A percentile compares a stretch with the other conserved stretches of the same genome.
These are phyloP conservation scores for Oehlia diaphana DNA, from an alignment of 192 early-diverging fungal genomes.

Conservation along the genomic window DNA sequence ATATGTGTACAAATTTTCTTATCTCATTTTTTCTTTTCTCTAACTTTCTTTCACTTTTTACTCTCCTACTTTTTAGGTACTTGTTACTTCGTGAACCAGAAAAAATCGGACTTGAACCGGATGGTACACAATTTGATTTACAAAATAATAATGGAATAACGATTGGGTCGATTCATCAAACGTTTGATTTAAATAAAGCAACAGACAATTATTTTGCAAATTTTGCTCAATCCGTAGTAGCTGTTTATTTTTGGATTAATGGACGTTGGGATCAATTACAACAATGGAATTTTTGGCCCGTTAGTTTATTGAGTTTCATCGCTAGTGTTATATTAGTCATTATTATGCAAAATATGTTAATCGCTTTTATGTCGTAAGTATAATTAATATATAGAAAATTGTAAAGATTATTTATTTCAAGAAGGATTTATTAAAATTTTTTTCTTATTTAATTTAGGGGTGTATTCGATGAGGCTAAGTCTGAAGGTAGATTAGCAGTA, in stretches of 20 bases:
- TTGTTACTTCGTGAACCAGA: background rate
- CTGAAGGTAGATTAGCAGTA: background rate
- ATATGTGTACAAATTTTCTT: background rate
- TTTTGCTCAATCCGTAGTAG: background rate
- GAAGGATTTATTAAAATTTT: background rate
- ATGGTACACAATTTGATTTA: background rate
- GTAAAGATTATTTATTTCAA: background rate
- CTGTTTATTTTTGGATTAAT: constrained; percentile 17
- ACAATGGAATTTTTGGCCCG: constrained; percentile 22
- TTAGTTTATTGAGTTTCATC: background rate
- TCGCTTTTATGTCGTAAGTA: constrained; percentile 25
- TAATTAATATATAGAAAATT: background rate
- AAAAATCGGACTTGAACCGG: background rate
- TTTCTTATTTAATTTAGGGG: background rate
- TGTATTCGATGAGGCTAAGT: constrained; percentile 11
- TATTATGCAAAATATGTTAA: constrained; percentile 28
- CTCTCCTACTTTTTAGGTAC: background rate
- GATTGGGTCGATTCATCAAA: background rate
- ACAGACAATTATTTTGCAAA: constrained; percentile 8
- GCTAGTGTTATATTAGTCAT: constrained; percentile 19
- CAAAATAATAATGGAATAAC: background rate
- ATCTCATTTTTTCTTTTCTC: too few relatives aligned
- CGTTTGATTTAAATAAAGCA: background rate
- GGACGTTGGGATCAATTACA: constrained; percentile 16
- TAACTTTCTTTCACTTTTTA: background rate